Base-by-base conservation (phyloP, 495 filamentous ascomycete genomes). In the Penicillium antarcticum region DNA sequence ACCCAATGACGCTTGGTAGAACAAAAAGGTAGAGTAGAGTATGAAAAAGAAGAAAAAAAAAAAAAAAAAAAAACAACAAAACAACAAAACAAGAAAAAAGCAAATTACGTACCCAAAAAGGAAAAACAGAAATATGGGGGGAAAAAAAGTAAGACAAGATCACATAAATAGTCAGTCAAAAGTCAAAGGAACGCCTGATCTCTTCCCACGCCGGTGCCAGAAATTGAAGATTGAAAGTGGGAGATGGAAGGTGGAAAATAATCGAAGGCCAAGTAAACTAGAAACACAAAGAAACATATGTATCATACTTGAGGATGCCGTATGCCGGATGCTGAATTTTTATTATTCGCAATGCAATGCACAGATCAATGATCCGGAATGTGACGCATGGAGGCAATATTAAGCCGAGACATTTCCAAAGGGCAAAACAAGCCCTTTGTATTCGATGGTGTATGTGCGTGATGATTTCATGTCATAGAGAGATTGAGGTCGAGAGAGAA, bases 131-230 rank as follows among this genome's bases (percentile, higher is more conserved):
- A 40, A 45, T 51, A 48, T 34, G 13, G 35, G 38, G 37, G 42
- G 41, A 49, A 36, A 39, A 34, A 41, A 42, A 49, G 52, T 31
- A 36, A 47, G 34, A 51, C 24, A 23, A 14, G 32, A 48, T 38
- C 35, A 39, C 8, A 42, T 43, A 36, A 46, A 48, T 14, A 21
- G 16, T 32, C n/a, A 41, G 37, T 34, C 21, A 23, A 23, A 23
- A 23, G n/a, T 5, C 34, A 42, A 17, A 33, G 21, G 21, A 59
- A 67, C 61, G 58, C 58, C 58, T 55, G 56, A 44, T 40, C 45
- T 48, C 29, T 48, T 53, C 60, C 52, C 42, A 58, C 59, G 55
- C 62, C 62, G 51, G 61, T 63, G 60, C 62, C 57, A 61, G 52
- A 55, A 44, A 39, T 2, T 16, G 40, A 44, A 16, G 19, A 53